Conservation (phyloP, 805 yeast species). For the Spathaspora sp. region DNA sequence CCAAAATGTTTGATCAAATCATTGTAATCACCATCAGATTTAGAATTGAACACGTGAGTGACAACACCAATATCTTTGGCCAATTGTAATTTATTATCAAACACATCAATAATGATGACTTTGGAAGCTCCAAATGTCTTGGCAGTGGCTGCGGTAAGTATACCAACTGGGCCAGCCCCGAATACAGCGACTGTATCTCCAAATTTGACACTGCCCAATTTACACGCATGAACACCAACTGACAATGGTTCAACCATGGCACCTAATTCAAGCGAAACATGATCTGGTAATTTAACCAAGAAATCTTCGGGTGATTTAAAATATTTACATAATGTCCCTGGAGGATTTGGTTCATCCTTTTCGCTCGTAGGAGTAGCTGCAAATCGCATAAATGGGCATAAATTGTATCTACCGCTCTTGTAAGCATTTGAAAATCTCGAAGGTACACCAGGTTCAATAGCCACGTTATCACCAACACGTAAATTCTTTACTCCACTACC, state of each 20-base stretch:
- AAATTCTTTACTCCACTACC: slow-evolving; percentile 63
- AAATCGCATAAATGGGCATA: slow-evolving; percentile 82
- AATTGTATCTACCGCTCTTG: slow-evolving; percentile 74
- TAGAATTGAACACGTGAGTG: slow-evolving; percentile 58
- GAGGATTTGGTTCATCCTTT: slow-evolving; percentile 65
- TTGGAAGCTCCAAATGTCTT: slow-evolving; percentile 71
- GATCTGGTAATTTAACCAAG: slow-evolving; percentile 73
- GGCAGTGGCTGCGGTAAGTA: slow-evolving; percentile 69
- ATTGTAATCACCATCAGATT: slow-evolving; percentile 34
- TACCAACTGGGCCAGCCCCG: slow-evolving; percentile 91
- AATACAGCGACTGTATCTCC: slow-evolving; percentile 71
- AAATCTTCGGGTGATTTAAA: slow-evolving; percentile 81
- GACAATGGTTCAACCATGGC: slow-evolving; percentile 85
- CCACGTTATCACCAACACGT: slow-evolving; percentile 79
- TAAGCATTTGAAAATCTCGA: slow-evolving; percentile 71
- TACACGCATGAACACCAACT: slow-evolving; percentile 81
- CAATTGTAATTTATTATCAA: slow-evolving; percentile 62
- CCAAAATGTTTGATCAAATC: slow-evolving; percentile 37
- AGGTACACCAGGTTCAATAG: slow-evolving; percentile 89
- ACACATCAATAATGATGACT: slow-evolving; percentile 66
- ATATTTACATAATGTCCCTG: slow-evolving; percentile 73
- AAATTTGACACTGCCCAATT: slow-evolving; percentile 55
- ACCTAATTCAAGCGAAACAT: slow-evolving; percentile 78
- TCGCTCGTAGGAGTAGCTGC: slow-evolving; percentile 86
- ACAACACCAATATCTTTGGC: slow-evolving; percentile 69